Base-by-base conservation (phyloP, 441 rosid genomes). In the Populus hybrid region DNA sequence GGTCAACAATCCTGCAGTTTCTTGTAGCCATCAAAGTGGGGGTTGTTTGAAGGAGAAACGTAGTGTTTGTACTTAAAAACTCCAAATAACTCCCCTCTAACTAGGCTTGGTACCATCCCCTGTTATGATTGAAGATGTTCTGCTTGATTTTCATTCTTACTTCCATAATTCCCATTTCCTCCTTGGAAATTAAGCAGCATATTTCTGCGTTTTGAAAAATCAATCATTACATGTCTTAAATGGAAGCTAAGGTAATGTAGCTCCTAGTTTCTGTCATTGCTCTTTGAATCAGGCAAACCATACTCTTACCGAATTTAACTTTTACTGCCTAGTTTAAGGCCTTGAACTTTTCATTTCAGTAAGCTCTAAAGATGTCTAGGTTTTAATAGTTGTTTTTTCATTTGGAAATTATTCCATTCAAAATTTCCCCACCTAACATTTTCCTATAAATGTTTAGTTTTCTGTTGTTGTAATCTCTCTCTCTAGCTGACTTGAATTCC, bases 401-500 rank as follows among this genome's bases (percentile, higher is more conserved):
- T 42, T 24, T 28, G 26, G 34, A 57, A 34, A 36, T 50, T 28
- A 71, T 42, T 53, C 42, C 57, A 67, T 38, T 63, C 21, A 23
- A 38, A 23, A 30, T 8, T 65, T 69, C 65, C 66, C 67, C 30
- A 30, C 65, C 71, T n/a, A 76, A 72, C 50, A 71, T 46, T 75
- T 59, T 3, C 5, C 61, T 61, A 28, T 67, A 70, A 72, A 75
- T 80, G 67, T 35, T 66, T 81, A 79, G 61, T 81, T 80, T 53
- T 77, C 21, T 18, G 35, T 70, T 73, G 14, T 78, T 67, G 75
- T 75, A 42, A 70, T 83, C 69, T 70, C 73, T 70, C 72, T 82
- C 40, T 75, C 26, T 80, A 81, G 77, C 80, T 89, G 83, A 85
- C 86, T 87, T 73, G 67, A 81, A 61, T 83, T 78, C 42, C 76